Conservation (phyloP, 345 rosid genomes). For the Eutrema heterophyllum region DNA sequence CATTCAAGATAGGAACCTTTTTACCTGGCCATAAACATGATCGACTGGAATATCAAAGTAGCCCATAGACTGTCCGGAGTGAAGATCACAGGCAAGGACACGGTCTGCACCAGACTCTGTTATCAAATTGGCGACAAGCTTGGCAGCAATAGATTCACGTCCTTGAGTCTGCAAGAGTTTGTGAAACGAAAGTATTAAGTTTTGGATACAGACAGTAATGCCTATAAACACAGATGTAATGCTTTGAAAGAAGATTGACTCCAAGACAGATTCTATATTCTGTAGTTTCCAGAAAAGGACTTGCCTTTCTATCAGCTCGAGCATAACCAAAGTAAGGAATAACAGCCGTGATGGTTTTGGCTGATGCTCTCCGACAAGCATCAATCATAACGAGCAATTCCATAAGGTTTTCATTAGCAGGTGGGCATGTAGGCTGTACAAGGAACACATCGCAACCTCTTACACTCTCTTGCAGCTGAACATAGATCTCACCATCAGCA, state of each 20-base stretch:
- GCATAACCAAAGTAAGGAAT: slow-evolving; percentile 98
- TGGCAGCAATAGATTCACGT: slow-evolving; percentile 88
- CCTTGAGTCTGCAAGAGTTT: slow-evolving; percentile 74
- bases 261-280: background rate
- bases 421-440: slow-evolving; percentile 95
- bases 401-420: slow-evolving; percentile 98
- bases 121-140: slow-evolving; percentile 37
- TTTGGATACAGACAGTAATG: background rate
- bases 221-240: background rate
- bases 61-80: slow-evolving; percentile 98
- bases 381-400: slow-evolving; percentile 94
- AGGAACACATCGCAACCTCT: slow-evolving; percentile 97
- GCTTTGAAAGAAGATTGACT: background rate
- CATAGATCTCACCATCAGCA: slow-evolving; percentile 96
- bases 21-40: slow-evolving; percentile 93
- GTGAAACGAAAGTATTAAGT: background rate
- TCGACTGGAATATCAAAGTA: slow-evolving; percentile 97
- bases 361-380: slow-evolving; percentile 96
- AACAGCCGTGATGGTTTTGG: slow-evolving; percentile 86
- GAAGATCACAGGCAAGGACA: slow-evolving; percentile 98
- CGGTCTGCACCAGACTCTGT: slow-evolving; percentile 93
- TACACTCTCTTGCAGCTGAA: slow-evolving; percentile 96
- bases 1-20: slow-evolving; percentile 7
- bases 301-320: slow-evolving; percentile 96
- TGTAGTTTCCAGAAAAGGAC: background rate